Conservation (phyloP, 2,329 filamentous ascomycete genomes). For the Pseudogymnoascus sp. region DNA sequence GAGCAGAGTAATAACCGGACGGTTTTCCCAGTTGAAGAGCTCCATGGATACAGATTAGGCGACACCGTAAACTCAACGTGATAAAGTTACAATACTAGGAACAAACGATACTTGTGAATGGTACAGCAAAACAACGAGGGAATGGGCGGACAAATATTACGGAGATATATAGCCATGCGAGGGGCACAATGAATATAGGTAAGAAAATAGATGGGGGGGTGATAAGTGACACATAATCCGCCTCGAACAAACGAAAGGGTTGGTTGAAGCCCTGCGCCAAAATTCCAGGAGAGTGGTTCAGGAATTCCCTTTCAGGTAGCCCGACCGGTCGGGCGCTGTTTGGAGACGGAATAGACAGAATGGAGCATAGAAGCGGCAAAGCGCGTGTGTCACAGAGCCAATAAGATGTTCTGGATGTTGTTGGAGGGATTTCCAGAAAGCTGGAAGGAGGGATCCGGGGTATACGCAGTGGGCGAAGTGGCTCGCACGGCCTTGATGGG, state of each 20-base stretch:
- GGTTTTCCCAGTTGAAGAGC: neutral
- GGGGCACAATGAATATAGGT: neutral
- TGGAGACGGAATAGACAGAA: neutral
- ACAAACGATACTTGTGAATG: neutral
- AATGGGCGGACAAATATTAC: neutral
- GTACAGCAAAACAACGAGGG: neutral
- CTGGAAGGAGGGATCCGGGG: neutral
- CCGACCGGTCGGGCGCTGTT: neutral
- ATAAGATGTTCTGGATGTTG: neutral
- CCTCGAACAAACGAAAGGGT: neutral
- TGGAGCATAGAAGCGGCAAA: neutral
- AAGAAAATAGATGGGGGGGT: neutral
- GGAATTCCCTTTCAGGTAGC: neutral
- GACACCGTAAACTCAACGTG: neutral
- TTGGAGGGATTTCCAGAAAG: neutral
- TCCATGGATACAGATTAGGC: neutral
- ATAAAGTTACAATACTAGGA: neutral
- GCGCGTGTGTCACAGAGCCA: neutral
- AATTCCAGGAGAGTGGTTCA: neutral
- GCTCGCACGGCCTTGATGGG: neutral
- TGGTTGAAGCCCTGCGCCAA: neutral
- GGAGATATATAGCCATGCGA: neutral
- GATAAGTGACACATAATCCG: neutral
- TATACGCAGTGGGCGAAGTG: neutral
- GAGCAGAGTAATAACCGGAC: neutral